A percentile compares a stretch with the other conserved stretches of the same genome.
Conservation (phyloP, 768 basidiomycete species). For the Butyriboletus loyo region DNA sequence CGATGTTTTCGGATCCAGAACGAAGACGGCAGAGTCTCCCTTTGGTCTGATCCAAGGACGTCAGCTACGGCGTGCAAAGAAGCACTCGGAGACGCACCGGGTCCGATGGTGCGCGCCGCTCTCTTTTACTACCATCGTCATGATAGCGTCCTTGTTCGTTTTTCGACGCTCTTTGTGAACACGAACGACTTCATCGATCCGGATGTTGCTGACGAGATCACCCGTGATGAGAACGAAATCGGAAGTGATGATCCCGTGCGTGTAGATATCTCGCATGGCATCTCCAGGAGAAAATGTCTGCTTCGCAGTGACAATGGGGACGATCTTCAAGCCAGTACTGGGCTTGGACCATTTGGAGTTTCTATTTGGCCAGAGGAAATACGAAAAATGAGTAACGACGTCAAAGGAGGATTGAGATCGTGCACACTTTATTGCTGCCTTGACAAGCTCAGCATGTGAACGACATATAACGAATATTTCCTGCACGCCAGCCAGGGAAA, state of each 20-base stretch:
- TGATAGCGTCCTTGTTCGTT: conserved; percentile 88
- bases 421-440: conserved; percentile 76
- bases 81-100: conserved; percentile 44
- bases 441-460: conserved; percentile 84
- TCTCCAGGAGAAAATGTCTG: conserved; percentile 88
- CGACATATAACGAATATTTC: conserved; percentile 95
- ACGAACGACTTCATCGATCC: conserved; percentile 84
- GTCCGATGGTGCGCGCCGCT: conserved; percentile 69
- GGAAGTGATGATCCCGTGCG: conserved; percentile 81
- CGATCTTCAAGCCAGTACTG: conserved; percentile 75
- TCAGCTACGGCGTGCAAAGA: background rate
- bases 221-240: conserved; percentile 92
- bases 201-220: conserved; percentile 90
- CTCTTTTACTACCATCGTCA: conserved; percentile 93
- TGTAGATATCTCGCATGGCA: conserved; percentile 92
- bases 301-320: conserved; percentile 81
- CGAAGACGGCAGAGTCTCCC: conserved; percentile 76
- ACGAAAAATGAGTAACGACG: conserved; percentile 6
- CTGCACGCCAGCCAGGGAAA: conserved; percentile 92
- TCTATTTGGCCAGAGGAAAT: conserved; percentile 35
- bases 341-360: conserved; percentile 85
- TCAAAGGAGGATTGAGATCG: conserved; percentile 10
- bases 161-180: conserved; percentile 85
- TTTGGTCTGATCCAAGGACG: conserved; percentile 45
- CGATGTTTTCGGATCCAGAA: conserved; percentile 69